Conservation (phyloP, 139 green algal genomes). For the Chlamydomonas schloesseri region DNA sequence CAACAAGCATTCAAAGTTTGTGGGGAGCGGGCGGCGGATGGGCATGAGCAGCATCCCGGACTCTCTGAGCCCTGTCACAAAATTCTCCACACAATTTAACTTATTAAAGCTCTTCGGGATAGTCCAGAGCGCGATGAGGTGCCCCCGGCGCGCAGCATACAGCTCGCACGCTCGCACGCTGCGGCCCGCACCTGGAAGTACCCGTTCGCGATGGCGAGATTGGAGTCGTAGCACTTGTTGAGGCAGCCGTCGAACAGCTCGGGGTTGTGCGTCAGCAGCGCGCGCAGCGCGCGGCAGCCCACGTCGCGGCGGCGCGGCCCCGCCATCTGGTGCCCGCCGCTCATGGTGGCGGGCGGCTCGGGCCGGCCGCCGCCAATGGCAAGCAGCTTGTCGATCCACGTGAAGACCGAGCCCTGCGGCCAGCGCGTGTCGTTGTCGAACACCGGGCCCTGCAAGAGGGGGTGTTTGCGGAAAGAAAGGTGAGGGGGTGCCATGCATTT, state of each 20-base stretch:
- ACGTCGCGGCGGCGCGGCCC: conserved; percentile 20
- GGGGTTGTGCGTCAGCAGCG: conserved; percentile 59
- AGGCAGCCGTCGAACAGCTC: conserved; percentile 65
- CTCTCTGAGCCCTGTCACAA: too few relatives aligned
- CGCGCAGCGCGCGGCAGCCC: conserved; percentile 44
- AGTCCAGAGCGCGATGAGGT: too few relatives aligned
- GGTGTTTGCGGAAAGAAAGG: too few relatives aligned
- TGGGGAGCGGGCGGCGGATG: too few relatives aligned
- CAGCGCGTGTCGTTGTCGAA: conserved; percentile 71
- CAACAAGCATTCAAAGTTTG: too few relatives aligned
- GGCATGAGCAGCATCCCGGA: too few relatives aligned
- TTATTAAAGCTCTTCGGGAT: too few relatives aligned
- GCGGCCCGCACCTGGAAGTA: conserved; percentile 45
- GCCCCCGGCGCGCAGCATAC: too few relatives aligned
- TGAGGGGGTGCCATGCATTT: too few relatives aligned
- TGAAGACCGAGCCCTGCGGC: conserved; percentile 57
- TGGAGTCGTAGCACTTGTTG: conserved; percentile 80
- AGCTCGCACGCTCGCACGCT: too few relatives aligned
- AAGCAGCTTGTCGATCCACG: conserved; percentile 62
- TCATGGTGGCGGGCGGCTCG: background rate
- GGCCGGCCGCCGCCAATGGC: conserved; percentile 24
- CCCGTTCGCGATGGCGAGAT: conserved; percentile 23
- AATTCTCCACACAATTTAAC: too few relatives aligned
- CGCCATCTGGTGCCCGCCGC: background rate
- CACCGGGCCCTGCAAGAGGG: conserved; percentile 67